Evolutionary conservation across 352 stramenopile genomes (phyloP).

Genomic region (Globisporangium sylvaticum): DNA sequence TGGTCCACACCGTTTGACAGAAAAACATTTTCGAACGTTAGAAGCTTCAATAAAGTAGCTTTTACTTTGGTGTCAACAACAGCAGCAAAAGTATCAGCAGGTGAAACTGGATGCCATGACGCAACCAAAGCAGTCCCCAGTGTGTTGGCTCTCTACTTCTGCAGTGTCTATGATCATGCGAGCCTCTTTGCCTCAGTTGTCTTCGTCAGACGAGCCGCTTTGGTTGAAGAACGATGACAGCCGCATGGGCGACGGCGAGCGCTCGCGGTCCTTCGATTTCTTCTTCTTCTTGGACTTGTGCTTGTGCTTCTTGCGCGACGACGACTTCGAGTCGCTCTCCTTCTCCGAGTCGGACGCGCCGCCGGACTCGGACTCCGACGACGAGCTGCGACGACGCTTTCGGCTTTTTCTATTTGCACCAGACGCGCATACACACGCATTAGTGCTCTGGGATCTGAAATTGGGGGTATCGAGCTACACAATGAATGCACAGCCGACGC

Average conservation of each 20-base stretch:
- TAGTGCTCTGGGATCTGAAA: not conserved
- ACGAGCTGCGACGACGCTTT: constrained; percentile 48
- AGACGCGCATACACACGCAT: constrained; percentile 15
- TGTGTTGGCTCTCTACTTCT: not conserved
- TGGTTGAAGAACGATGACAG: constrained; percentile 92
- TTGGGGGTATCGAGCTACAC: not conserved
- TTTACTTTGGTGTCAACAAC: not conserved
- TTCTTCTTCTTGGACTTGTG: constrained; percentile 52
- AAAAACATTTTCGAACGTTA: not conserved
- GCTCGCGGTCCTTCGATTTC: constrained; percentile 45
- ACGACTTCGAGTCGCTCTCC: constrained; percentile 22
- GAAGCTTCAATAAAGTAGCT: not conserved
- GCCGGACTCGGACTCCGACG: constrained; percentile 39
- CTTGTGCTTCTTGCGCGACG: constrained; percentile 36
- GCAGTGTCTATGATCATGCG: not conserved
- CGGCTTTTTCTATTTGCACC: constrained; percentile 41
- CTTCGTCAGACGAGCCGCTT: constrained; percentile 18
- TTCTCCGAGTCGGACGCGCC: constrained; percentile 28
- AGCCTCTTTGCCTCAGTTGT: not conserved
- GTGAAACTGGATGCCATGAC: not conserved
- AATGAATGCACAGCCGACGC: constrained; percentile 12
- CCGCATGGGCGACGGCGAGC: constrained; percentile 60
- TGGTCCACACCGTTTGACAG: not conserved
- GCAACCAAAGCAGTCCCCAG: not conserved
- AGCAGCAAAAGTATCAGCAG: not conserved